Base-by-base conservation (phyloP, 108 stramenopile species). In the Aureococcus anophagefferens region DNA sequence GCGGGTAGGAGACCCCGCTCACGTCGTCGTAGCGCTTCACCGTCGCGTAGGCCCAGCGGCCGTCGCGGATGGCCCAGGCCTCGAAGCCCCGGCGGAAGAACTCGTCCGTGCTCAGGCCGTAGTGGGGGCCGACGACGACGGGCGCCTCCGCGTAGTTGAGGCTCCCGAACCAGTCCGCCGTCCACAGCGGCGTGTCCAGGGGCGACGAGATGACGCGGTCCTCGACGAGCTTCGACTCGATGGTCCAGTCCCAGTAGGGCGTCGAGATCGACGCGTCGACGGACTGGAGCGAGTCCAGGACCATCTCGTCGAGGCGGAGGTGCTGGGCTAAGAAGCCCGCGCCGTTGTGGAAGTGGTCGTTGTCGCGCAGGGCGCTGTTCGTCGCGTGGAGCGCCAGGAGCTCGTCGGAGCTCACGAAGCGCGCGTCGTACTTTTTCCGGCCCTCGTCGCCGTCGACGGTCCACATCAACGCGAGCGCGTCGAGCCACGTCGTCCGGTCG, bases 301-400 rank as follows among this genome's bases (percentile, higher is more conserved):
- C 32, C 51, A 40, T 40, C 18, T 16, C 17, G 36, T 35, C 40
- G 1, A 69, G 40, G 11, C 36, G 36, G 30, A 40, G 1, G 14
- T 69, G 68, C 32, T 69, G 68, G 15, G 68, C 31, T 18, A 69
- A 17, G 30, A 69, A 32, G 0, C 68, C 68, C 11, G 68, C 68
- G 45, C 68, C 68, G 40, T 69, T 40, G 51, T 69, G 68, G 18
- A 35, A 69, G 51, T 69, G 68, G 68, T 69, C 68, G 40, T 40
- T 40, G 51, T 69, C 68, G 21, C 36, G 13, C 17, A 35, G 68
- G 4, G 36, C 68, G 36, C 28, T 18, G 51, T 40, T 40, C 32
- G 45, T 69, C 40, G 21, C 35, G 30, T 69, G 68, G 18, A 40
- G 3, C 46, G 32, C 32, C 29, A 69, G 40, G 35, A 69, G 25